Evolutionary conservation across 2,329 filamentous ascomycete species (phyloP).

Genomic region (Pestalotiopsis sp.): DNA sequence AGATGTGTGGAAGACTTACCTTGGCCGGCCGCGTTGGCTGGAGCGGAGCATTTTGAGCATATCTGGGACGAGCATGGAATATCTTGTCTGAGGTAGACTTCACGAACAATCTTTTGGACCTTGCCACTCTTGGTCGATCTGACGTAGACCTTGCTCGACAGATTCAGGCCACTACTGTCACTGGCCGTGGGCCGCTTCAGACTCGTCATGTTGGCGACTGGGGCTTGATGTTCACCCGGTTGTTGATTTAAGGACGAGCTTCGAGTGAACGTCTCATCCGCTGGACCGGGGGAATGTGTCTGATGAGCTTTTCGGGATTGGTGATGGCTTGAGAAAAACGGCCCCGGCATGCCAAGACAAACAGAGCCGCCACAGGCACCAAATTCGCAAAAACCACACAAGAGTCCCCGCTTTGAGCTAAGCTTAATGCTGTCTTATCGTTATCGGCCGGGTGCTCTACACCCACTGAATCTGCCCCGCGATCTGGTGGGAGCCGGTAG

Average conservation of each 20-base stretch:
- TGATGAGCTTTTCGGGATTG: conserved; percentile 1
- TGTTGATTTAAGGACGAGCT: background rate
- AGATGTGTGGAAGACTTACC: conserved; percentile 49
- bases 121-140: conserved; percentile 94
- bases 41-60: conserved; percentile 79
- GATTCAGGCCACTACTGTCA: conserved; percentile 66
- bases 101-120: conserved; percentile 97
- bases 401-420: background rate
- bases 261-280: background rate
- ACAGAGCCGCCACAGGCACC: background rate
- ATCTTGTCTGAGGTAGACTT: conserved; percentile 93
- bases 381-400: background rate
- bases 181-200: conserved; percentile 60
- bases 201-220: conserved; percentile 57
- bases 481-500: conserved; percentile 3
- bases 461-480: background rate
- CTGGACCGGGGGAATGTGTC: background rate
- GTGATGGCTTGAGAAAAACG: conserved; percentile 2
- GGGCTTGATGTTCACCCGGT: background rate
- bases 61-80: conserved; percentile 96
- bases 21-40: conserved; percentile 77
- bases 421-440: conserved; percentile 10
- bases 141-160: conserved; percentile 95
- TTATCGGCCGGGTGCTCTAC: conserved; percentile 10
- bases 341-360: conserved; percentile 9